Percentiles rank a stretch among this genome's conserved stretches.
phyloP scores from a whole-genome alignment of 345 rosid genomes.

The Populus tremula region DNA sequence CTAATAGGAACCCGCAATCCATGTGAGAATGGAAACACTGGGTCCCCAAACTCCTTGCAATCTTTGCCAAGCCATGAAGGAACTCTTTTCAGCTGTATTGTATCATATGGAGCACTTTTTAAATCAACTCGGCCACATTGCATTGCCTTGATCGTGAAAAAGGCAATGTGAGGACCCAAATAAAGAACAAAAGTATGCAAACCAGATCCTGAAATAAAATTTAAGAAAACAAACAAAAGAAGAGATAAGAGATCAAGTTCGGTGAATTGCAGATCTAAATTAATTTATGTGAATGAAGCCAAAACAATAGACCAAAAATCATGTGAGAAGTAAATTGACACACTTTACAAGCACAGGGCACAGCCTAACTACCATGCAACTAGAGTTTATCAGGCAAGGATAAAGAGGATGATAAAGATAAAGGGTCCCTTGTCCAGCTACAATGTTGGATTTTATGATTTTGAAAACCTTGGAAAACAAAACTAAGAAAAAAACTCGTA shows the following conservation, averaged over 20 bases:
- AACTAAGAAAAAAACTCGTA: background rate
- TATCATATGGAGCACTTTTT: conserved; percentile 92
- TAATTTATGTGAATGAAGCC: background rate
- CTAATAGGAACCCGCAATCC: conserved; percentile 80
- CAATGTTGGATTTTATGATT: background rate
- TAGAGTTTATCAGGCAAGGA: background rate
- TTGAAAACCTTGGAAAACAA: background rate
- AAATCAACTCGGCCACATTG: conserved; percentile 91
- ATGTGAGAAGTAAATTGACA: background rate
- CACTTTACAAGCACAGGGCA: background rate
- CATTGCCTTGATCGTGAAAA: conserved; percentile 90
- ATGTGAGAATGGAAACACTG: conserved; percentile 48
- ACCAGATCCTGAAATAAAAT: conserved; percentile 73
- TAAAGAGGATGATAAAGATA: background rate
- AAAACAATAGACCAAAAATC: background rate
- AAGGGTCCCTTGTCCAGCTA: background rate
- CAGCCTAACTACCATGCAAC: background rate
- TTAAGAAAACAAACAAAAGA: background rate
- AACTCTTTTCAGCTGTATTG: conserved; percentile 75
- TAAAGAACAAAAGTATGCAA: conserved; percentile 96
- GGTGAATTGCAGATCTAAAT: background rate
- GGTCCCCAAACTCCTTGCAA: conserved; percentile 80
- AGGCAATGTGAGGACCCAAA: conserved; percentile 94
- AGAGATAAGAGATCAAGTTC: background rate
- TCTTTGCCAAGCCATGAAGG: conserved; percentile 95